A percentile compares a stretch with the other conserved stretches of the same genome.
Evolutionary conservation across 208 protist genomes (phyloP).

Genomic region (Wallacemonas sp.): DNA sequence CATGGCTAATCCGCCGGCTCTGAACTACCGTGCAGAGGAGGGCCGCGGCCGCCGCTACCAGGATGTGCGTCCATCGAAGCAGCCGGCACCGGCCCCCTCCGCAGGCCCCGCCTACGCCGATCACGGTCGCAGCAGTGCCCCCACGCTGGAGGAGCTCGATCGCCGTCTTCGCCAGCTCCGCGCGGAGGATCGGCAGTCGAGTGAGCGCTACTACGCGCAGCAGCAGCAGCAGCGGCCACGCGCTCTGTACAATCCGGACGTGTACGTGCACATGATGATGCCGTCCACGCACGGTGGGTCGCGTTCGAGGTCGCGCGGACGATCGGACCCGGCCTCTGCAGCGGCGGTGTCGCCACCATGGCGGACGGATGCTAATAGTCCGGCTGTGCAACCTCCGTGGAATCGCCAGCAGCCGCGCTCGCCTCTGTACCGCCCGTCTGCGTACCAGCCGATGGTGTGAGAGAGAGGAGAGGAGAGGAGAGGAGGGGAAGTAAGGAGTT

Average conservation of each 20-base stretch:
- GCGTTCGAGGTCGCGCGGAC: not conserved
- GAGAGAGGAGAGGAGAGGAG: not conserved
- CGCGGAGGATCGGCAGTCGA: slow-evolving; percentile 14
- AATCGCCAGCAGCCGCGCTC: slow-evolving; percentile 53
- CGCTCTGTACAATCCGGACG: slow-evolving; percentile 13
- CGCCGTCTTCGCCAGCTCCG: slow-evolving; percentile 53
- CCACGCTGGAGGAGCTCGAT: slow-evolving; percentile 61
- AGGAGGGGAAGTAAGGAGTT: not conserved
- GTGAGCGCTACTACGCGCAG: slow-evolving; percentile 5
- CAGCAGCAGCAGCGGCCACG: slow-evolving; percentile 19
- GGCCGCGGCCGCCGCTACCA: not conserved
- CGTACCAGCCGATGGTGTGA: not conserved
- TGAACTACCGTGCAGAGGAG: not conserved
- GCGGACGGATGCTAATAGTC: slow-evolving; percentile 70
- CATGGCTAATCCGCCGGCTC: too few relatives aligned
- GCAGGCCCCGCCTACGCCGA: not conserved
- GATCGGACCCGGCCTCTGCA: slow-evolving; percentile 10
- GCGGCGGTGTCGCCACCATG: slow-evolving; percentile 59
- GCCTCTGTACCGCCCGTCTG: slow-evolving; percentile 19
- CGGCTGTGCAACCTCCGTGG: slow-evolving; percentile 54
- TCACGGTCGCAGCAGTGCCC: slow-evolving; percentile 26
- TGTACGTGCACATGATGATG: slow-evolving; percentile 24
- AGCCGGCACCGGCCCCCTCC: slow-evolving; percentile 5
- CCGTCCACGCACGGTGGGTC: not conserved
- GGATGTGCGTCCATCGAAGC: not conserved